Conservation (phyloP, 768 basidiomycete species). For the Naganishia vaughanmartiniae region DNA sequence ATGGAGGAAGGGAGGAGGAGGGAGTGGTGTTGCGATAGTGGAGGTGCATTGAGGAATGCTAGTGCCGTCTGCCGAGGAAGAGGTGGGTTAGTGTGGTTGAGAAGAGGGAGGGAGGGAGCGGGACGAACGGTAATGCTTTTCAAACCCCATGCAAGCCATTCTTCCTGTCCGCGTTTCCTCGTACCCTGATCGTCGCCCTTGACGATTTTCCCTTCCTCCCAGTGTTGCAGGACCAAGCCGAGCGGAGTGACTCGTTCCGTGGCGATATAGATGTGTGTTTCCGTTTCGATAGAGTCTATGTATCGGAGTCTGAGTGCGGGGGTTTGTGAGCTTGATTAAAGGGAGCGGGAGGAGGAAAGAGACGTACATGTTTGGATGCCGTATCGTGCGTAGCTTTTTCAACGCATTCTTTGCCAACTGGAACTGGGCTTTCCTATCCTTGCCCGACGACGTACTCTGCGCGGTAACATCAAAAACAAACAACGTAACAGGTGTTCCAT, state of each 20-base stretch:
- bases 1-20: constrained; percentile 58
- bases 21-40: constrained; percentile 77
- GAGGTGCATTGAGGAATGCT: constrained; percentile 82
- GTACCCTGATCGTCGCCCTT: constrained; percentile 1
- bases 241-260: constrained; percentile 88
- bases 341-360: background rate
- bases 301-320: constrained; percentile 64
- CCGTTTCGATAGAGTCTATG: constrained; percentile 88
- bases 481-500: constrained; percentile 75
- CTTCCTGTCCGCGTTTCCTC: constrained; percentile 64
- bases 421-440: constrained; percentile 62
- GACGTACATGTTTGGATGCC: constrained; percentile 80
- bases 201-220: constrained; percentile 53
- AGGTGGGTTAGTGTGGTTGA: constrained; percentile 52
- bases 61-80: constrained; percentile 61
- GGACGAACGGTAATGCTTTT: constrained; percentile 57
- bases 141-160: constrained; percentile 91
- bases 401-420: constrained; percentile 84
- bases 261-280: constrained; percentile 81
- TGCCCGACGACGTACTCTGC: constrained; percentile 37
- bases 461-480: constrained; percentile 74
- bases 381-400: constrained; percentile 80
- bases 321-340: background rate
- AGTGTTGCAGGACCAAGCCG: constrained; percentile 61
- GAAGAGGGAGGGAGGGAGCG: constrained; percentile 8